Evolutionary conservation across 306 rosid species (phyloP).

Genomic region (Cicer bijugum): DNA sequence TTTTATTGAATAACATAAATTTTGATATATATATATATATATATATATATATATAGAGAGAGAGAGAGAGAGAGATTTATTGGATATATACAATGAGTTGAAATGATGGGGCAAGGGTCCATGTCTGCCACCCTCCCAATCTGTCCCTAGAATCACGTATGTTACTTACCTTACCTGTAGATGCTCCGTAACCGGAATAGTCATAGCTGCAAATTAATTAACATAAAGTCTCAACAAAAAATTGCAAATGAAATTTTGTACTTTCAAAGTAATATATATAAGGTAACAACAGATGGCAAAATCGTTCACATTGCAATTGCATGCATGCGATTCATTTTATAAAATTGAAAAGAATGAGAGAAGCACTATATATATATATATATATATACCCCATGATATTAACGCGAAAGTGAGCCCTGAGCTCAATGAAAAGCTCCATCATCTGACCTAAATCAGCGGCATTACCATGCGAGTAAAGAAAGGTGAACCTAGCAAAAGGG

Average conservation of each 20-base stretch:
- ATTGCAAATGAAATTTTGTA: too few relatives aligned
- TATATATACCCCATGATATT: constrained; percentile 61
- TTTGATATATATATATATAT: too few relatives aligned
- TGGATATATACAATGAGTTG: too few relatives aligned
- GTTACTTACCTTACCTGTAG: constrained; percentile 88
- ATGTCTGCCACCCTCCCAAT: too few relatives aligned
- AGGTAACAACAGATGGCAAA: too few relatives aligned
- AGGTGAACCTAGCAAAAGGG: constrained; percentile 82
- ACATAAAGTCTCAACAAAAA: constrained; percentile 35
- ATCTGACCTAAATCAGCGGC: constrained; percentile 99
- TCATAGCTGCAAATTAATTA: constrained; percentile 73
- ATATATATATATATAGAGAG: too few relatives aligned
- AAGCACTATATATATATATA: not conserved
- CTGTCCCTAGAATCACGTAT: not conserved
- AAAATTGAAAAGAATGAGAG: not conserved
- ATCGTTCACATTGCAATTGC: too few relatives aligned
- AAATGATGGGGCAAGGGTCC: too few relatives aligned
- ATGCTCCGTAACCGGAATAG: constrained; percentile 96
- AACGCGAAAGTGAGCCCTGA: constrained; percentile 95
- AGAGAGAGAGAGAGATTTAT: too few relatives aligned
- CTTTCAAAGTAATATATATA: too few relatives aligned
- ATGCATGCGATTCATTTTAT: too few relatives aligned
- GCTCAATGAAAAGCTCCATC: constrained; percentile 90
- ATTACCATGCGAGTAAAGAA: constrained; percentile 94
- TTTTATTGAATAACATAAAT: too few relatives aligned